A percentile compares a stretch with the other conserved stretches of the same genome.
phyloP scores from a whole-genome alignment of 2,329 filamentous ascomycete genomes.

The Pseudocercospora musae region DNA sequence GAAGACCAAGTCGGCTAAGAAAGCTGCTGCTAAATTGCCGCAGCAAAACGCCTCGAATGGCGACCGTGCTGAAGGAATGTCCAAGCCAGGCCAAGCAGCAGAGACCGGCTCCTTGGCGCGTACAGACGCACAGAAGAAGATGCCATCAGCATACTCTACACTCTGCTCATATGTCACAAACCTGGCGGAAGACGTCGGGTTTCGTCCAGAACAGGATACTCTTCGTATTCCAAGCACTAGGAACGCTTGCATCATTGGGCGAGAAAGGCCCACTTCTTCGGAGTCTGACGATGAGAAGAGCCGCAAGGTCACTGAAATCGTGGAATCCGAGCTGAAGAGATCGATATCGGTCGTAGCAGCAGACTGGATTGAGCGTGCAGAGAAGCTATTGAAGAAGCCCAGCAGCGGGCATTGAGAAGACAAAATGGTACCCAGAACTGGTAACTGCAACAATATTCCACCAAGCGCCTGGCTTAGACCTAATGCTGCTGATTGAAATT shows the following conservation, averaged over 20 bases:
- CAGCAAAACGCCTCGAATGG: constrained; percentile 19
- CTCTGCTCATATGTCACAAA: constrained; percentile 73
- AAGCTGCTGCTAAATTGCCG: constrained; percentile 14
- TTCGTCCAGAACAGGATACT: constrained; percentile 75
- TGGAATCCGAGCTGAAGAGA: constrained; percentile 53
- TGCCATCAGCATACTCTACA: constrained; percentile 73
- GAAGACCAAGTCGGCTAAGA: constrained; percentile 13
- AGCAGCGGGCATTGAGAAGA: constrained; percentile 42
- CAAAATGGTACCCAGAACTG: background rate
- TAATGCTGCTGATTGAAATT: background rate
- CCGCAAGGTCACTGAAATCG: constrained; percentile 60
- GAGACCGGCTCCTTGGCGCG: constrained; percentile 36
- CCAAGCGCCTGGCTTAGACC: background rate
- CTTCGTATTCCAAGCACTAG: constrained; percentile 88
- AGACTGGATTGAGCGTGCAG: constrained; percentile 53
- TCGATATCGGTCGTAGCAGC: constrained; percentile 44
- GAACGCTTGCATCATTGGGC: constrained; percentile 77
- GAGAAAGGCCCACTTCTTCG: constrained; percentile 35
- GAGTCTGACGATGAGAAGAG: constrained; percentile 36
- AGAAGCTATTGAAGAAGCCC: constrained; percentile 46
- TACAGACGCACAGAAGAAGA: constrained; percentile 33
- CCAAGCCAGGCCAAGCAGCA: constrained; percentile 25
- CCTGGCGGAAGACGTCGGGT: constrained; percentile 70
- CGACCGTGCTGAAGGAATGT: background rate
- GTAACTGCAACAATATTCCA: background rate